Evolutionary conservation across 805 yeast genomes (phyloP).

Genomic region (Lipomyces yamanashiensis): DNA sequence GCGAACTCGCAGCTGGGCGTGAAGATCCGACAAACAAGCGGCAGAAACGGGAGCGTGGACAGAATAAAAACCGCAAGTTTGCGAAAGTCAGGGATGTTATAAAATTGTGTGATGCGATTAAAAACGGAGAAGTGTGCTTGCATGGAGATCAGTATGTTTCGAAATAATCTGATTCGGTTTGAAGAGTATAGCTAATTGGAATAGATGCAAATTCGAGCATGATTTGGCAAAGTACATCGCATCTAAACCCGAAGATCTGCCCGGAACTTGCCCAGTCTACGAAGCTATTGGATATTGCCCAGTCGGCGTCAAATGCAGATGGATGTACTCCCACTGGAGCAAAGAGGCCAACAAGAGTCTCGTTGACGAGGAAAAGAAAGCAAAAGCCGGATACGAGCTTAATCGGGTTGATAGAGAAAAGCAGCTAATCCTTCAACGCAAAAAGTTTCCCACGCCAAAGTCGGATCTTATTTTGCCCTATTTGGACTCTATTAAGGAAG

Average conservation of each 20-base stretch:
- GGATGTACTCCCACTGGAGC: constrained; percentile 74
- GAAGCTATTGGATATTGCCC: constrained; percentile 87
- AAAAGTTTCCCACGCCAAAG: constrained; percentile 60
- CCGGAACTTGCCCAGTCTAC: constrained; percentile 84
- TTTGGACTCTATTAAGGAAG: constrained; percentile 62
- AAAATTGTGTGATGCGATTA: constrained; percentile 65
- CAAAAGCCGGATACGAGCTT: constrained; percentile 57
- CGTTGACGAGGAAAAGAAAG: constrained; percentile 50
- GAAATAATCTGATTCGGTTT: background rate
- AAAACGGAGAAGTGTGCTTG: constrained; percentile 42
- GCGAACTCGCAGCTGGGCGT: background rate
- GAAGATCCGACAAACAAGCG: background rate
- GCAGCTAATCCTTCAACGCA: constrained; percentile 61
- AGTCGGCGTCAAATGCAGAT: constrained; percentile 88
- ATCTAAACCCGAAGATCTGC: constrained; percentile 71
- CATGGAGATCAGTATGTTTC: constrained; percentile 29
- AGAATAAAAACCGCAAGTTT: constrained; percentile 80
- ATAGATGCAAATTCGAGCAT: constrained; percentile 73
- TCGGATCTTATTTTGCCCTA: constrained; percentile 65
- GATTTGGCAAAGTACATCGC: constrained; percentile 67
- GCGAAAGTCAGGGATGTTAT: constrained; percentile 67
- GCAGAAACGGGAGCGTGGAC: constrained; percentile 58
- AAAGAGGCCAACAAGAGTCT: constrained; percentile 51
- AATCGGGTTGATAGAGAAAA: constrained; percentile 60
- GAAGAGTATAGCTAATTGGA: background rate